A percentile compares a stretch with the other conserved stretches of the same genome.
Evolutionary conservation across 768 basidiomycete genomes (phyloP).

Genomic region (Rubroboletus pulcherrimus): DNA sequence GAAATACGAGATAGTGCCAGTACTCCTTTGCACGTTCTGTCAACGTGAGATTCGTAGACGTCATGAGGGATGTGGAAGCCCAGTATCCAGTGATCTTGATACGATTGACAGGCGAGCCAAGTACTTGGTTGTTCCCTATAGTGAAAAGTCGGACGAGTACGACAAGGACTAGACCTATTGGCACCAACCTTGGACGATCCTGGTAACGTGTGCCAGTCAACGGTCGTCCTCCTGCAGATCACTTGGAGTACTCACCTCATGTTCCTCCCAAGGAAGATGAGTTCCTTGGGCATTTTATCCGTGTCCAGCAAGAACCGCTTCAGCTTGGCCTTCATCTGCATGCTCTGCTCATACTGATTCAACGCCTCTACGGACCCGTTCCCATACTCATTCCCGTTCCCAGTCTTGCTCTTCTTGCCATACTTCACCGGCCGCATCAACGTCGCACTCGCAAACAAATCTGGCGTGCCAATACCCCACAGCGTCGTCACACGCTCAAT

Average conservation of each 20-base stretch:
- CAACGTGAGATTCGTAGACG: conserved; percentile 40
- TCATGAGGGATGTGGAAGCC: conserved; percentile 65
- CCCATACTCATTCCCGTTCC: not conserved
- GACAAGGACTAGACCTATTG: not conserved
- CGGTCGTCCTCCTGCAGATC: not conserved
- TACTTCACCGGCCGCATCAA: conserved; percentile 58
- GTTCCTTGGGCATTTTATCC: conserved; percentile 72
- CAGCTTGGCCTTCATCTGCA: conserved; percentile 63
- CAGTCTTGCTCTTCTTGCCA: conserved; percentile 11
- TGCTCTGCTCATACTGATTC: conserved; percentile 66
- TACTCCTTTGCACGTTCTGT: conserved; percentile 46
- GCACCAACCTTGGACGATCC: conserved; percentile 37
- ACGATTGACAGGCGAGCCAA: conserved; percentile 85
- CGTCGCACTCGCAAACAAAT: conserved; percentile 70
- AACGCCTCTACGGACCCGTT: conserved; percentile 26
- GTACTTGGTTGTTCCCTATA: conserved; percentile 71
- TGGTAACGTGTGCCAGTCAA: not conserved
- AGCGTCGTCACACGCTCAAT: conserved; percentile 48
- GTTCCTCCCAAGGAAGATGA: conserved; percentile 73
- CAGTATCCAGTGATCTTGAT: conserved; percentile 86
- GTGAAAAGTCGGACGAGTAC: not conserved
- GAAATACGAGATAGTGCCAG: conserved; percentile 60
- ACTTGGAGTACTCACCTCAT: conserved; percentile 49
- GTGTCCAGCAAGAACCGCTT: conserved; percentile 68
- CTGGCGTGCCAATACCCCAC: conserved; percentile 72